These are phyloP conservation scores for Aspergillus aculeatinus DNA, from an alignment of 2,329 filamentous ascomycete species.

Conservation along the genomic window DNA sequence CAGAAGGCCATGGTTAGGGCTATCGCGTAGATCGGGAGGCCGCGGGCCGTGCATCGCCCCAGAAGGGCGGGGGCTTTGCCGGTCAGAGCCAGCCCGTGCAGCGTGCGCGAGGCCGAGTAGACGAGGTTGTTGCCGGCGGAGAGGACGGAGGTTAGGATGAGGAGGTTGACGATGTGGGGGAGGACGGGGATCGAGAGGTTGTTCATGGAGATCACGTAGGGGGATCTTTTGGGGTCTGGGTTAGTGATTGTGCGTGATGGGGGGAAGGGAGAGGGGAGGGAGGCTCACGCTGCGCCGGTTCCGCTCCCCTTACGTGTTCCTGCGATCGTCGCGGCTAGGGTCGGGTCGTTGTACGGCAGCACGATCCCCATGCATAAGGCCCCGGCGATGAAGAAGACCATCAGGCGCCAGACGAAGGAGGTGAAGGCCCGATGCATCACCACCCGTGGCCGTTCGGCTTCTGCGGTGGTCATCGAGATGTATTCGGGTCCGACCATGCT, in stretches of 20 bases:
- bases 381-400: conserved; percentile 69
- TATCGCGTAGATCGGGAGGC: conserved; percentile 71
- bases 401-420: conserved; percentile 73
- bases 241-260: not conserved
- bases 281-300: conserved; percentile 55
- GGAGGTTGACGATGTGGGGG: conserved; percentile 67
- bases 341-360: conserved; percentile 64
- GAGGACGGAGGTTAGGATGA: conserved; percentile 65
- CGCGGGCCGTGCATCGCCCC: conserved; percentile 54
- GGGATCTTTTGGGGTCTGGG: conserved; percentile 41
- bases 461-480: conserved; percentile 60
- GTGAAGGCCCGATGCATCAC: conserved; percentile 71
- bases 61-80: conserved; percentile 55
- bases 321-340: conserved; percentile 57
- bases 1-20: conserved; percentile 62
- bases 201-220: conserved; percentile 66
- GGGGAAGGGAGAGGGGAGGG: not conserved
- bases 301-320: conserved; percentile 38
- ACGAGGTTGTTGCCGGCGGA: conserved; percentile 64
- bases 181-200: conserved; percentile 60
- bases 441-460: conserved; percentile 66
- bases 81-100: conserved; percentile 65
- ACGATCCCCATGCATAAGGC: conserved; percentile 68
- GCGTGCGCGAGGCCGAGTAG: conserved; percentile 63
- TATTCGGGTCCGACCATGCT: conserved; percentile 64